phyloP scores from a whole-genome alignment of 805 yeast genomes.

The Clavispora vitiphila region DNA sequence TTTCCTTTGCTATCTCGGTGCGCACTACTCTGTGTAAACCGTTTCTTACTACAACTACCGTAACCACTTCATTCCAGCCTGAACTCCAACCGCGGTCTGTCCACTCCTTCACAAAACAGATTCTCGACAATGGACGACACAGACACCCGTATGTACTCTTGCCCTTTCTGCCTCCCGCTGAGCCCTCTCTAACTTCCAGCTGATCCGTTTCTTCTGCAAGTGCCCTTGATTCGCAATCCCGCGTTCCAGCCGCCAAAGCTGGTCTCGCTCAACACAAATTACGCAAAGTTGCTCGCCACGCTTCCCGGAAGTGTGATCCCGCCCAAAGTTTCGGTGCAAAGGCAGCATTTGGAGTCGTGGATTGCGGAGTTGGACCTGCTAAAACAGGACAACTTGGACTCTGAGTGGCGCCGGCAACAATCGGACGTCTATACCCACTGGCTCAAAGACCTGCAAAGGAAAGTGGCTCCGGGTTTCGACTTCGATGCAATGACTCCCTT shows the following conservation, averaged over 20 bases:
- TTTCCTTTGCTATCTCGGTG: too few relatives aligned
- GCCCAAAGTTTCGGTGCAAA: conserved; percentile 28
- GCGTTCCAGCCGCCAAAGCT: conserved; percentile 50
- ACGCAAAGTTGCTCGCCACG: conserved; percentile 33
- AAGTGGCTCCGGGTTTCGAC: conserved; percentile 40
- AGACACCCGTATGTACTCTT: conserved; percentile 4
- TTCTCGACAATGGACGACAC: conserved; percentile 3
- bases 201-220: conserved; percentile 45
- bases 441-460: conserved; percentile 26
- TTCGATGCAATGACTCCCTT: conserved; percentile 25
- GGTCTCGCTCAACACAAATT: conserved; percentile 47
- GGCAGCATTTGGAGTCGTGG: conserved; percentile 27
- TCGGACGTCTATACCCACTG: conserved; percentile 22
- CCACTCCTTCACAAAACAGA: background rate
- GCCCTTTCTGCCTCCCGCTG: too few relatives aligned
- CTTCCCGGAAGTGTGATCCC: conserved; percentile 31
- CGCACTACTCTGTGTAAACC: too few relatives aligned
- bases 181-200: conserved; percentile 24
- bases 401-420: conserved; percentile 9
- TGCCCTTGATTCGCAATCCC: conserved; percentile 54
- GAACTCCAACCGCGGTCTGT: background rate
- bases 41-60: too few relatives aligned
- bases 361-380: conserved; percentile 16
- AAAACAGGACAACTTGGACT: conserved; percentile 6
- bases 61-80: too few relatives aligned